These are phyloP conservation scores for Elsinoe batatas DNA, from an alignment of 2,329 filamentous ascomycete genomes.

Conservation along the genomic window DNA sequence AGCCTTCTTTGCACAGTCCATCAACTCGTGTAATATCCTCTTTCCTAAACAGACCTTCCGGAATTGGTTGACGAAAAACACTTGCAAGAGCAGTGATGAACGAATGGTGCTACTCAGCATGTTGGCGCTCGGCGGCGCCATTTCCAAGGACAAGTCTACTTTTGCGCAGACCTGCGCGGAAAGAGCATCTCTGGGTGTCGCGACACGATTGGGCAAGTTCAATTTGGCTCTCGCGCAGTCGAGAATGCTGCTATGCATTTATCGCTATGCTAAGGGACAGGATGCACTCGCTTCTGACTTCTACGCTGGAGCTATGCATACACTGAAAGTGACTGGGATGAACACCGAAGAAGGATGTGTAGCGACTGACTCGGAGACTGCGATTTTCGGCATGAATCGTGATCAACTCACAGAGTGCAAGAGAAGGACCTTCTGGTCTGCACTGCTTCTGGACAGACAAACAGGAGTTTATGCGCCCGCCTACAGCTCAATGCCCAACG, in stretches of 20 bases:
- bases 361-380: slow-evolving; percentile 15
- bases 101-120: slow-evolving; percentile 52
- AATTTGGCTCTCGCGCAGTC: slow-evolving; percentile 58
- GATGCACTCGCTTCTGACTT: slow-evolving; percentile 53
- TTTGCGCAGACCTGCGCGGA: slow-evolving; percentile 40
- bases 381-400: slow-evolving; percentile 21
- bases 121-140: slow-evolving; percentile 48
- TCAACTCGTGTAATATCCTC: slow-evolving; percentile 45
- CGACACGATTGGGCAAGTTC: slow-evolving; percentile 41
- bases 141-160: slow-evolving; percentile 37
- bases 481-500: slow-evolving; percentile 47
- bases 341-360: slow-evolving; percentile 48
- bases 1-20: slow-evolving; percentile 48
- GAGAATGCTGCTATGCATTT: slow-evolving; percentile 56
- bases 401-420: slow-evolving; percentile 52
- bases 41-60: slow-evolving; percentile 47
- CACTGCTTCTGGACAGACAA: slow-evolving; percentile 56
- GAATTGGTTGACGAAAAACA: slow-evolving; percentile 45
- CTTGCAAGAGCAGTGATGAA: slow-evolving; percentile 32
- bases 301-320: slow-evolving; percentile 51
- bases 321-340: slow-evolving; percentile 50
- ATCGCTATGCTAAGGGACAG: slow-evolving; percentile 54
- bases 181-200: slow-evolving; percentile 50
- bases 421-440: slow-evolving; percentile 62
- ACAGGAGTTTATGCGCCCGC: slow-evolving; percentile 46